phyloP scores from a whole-genome alignment of 2,329 filamentous ascomycete genomes.

The Macroventuria anomochaeta region DNA sequence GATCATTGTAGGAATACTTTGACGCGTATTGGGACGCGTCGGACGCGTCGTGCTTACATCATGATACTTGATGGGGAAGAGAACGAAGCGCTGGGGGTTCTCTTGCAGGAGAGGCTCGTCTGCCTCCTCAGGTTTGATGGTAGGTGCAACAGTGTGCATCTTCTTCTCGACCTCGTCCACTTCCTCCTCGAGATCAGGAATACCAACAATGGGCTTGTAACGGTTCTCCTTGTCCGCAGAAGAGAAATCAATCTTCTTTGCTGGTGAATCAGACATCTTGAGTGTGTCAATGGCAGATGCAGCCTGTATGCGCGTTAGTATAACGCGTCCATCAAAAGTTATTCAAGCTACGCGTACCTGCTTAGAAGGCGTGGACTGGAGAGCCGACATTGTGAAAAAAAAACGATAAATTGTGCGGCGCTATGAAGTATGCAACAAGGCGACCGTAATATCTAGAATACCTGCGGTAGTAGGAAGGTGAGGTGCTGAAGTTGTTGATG shows the following conservation, averaged over 20 bases:
- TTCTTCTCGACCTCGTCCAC: conserved; percentile 54
- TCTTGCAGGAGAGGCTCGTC: conserved; percentile 93
- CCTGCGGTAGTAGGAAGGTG: conserved; percentile 22
- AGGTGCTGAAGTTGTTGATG: conserved; percentile 37
- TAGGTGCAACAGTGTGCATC: conserved; percentile 57
- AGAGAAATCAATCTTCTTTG: conserved; percentile 87
- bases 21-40: conserved; percentile 68
- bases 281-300: conserved; percentile 84
- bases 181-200: conserved; percentile 52
- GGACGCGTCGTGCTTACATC: conserved; percentile 71
- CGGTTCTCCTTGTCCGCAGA: conserved; percentile 81
- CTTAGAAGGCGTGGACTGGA: conserved; percentile 74
- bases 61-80: conserved; percentile 99
- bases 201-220: conserved; percentile 62
- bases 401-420: conserved; percentile 19
- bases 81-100: conserved; percentile 93
- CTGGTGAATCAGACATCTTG: conserved; percentile 85
- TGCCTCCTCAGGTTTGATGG: conserved; percentile 69
- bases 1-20: conserved; percentile 31
- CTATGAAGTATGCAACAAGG: conserved; percentile 19
- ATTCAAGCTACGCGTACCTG: conserved; percentile 61
- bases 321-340: conserved; percentile 34
- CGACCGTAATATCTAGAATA: conserved; percentile 27
- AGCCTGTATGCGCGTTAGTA: conserved; percentile 66
- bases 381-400: conserved; percentile 70